These are phyloP conservation scores for Globisporangium yorkense DNA, from an alignment of 352 stramenopile species.

Conservation along the genomic window DNA sequence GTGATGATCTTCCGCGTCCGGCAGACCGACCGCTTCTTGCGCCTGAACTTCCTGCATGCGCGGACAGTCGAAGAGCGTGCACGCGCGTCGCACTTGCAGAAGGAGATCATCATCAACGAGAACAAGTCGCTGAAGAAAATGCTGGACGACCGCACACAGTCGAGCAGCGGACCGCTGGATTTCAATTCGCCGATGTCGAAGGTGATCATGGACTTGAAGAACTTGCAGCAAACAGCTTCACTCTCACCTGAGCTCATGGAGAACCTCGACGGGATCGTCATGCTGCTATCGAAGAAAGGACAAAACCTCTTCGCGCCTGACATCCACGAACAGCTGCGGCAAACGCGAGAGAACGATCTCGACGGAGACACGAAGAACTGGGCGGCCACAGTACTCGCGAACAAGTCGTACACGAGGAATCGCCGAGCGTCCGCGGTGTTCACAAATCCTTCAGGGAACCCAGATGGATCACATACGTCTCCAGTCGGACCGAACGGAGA, in stretches of 20 bases:
- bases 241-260: conserved; percentile 57
- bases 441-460: conserved; percentile 15
- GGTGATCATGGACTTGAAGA: conserved; percentile 72
- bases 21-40: conserved; percentile 69
- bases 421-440: conserved; percentile 46
- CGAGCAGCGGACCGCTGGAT: conserved; percentile 39
- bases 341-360: conserved; percentile 59
- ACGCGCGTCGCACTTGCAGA: conserved; percentile 57
- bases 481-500: conserved; percentile 13
- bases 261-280: conserved; percentile 72
- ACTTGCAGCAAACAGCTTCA: conserved; percentile 51
- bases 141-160: conserved; percentile 49
- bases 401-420: conserved; percentile 76
- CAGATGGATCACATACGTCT: conserved; percentile 7
- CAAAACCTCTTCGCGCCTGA: conserved; percentile 78
- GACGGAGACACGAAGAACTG: conserved; percentile 79
- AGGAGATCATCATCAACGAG: conserved; percentile 80
- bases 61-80: conserved; percentile 67
- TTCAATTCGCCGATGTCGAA: conserved; percentile 81
- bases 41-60: conserved; percentile 70
- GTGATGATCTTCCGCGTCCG: conserved; percentile 62
- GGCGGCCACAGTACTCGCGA: conserved; percentile 65
- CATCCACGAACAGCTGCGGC: conserved; percentile 77
- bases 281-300: conserved; percentile 69
- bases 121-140: conserved; percentile 83